Evolutionary conservation across 2,329 filamentous ascomycete genomes (phyloP), one percentile per base, ranked within the genome.

Genomic region (Samsoniella hepiali): DNA sequence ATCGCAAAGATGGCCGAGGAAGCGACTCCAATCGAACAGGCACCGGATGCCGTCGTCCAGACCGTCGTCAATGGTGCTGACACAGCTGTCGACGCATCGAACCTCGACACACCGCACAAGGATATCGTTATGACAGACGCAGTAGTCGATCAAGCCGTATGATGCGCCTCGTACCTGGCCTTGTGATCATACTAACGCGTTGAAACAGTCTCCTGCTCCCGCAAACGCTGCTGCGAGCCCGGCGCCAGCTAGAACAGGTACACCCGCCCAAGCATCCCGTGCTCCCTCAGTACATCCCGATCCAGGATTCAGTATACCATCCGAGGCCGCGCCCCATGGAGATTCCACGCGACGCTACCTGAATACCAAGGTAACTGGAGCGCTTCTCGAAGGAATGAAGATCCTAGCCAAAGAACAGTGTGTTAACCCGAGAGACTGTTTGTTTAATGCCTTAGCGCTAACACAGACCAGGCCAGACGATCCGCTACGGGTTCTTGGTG

Each of bases 341-440:
- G 89, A 89, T 29, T 86, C 88, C 1, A 86, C 86, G 5, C 83
- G 90, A 51, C 83, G 85, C 69, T 93, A 91, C 72, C 75, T 93
- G 68, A 92, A 92, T 71, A 81, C 82, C 56, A 90, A 87, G 69
- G 83, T 93, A 47, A 90, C 88, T 0, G 84, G 84, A 1, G 82
- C 84, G 32, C 71, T 93, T 64, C 76, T 92, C 45, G 89, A 92
- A 69, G 90, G 89, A 31, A 90, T 93, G 88, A 92, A 91, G 77
- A 75, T 82, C 62, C 73, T 93, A 65, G 88, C 88, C 5, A 87
- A 84, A 68, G 87, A 91, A 49, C 85, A 89, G 89, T 91, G 76
- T 71, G 88, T 82, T 17, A 31, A 50, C 11, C 34, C 34, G 42
- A n/a, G 8, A 63, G 85, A 58, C 13, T n/a, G 22, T 38, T 17